A percentile compares a stretch with the other conserved stretches of the same genome.
These are phyloP conservation scores for Euphorbia lathyris DNA, from an alignment of 345 rosid genomes.

Conservation along the genomic window DNA sequence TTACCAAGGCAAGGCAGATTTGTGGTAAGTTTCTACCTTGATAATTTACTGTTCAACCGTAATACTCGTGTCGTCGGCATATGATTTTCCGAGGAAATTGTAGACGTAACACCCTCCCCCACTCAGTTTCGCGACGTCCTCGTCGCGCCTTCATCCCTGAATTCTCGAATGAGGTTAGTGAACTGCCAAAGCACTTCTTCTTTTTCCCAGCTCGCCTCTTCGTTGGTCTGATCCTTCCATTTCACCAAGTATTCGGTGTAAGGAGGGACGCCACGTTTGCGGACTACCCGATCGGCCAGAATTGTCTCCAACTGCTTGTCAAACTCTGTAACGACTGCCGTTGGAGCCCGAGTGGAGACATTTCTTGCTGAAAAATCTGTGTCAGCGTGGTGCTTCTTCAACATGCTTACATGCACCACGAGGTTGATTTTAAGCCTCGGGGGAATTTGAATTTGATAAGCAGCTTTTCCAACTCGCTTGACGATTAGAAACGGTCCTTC, in stretches of 20 bases:
- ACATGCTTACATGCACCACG: not conserved
- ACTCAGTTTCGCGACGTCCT: too few relatives aligned
- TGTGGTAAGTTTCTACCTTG: too few relatives aligned
- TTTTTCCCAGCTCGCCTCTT: not conserved
- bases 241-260: not conserved
- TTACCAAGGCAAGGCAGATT: too few relatives aligned
- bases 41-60: too few relatives aligned
- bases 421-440: not conserved
- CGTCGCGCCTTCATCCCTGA: too few relatives aligned
- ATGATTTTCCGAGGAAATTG: too few relatives aligned
- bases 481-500: not conserved
- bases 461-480: not conserved
- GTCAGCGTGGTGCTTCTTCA: not conserved
- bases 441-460: not conserved
- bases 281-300: not conserved
- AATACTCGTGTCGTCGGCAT: too few relatives aligned
- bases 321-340: not conserved
- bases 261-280: not conserved
- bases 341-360: not conserved
- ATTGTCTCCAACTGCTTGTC: not conserved
- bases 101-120: too few relatives aligned
- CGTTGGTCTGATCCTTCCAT: not conserved
- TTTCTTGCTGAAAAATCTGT: not conserved
- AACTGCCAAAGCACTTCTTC: not conserved
- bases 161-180: too few relatives aligned